phyloP scores from a whole-genome alignment of 768 basidiomycete genomes.

The Boletus bicolor region DNA sequence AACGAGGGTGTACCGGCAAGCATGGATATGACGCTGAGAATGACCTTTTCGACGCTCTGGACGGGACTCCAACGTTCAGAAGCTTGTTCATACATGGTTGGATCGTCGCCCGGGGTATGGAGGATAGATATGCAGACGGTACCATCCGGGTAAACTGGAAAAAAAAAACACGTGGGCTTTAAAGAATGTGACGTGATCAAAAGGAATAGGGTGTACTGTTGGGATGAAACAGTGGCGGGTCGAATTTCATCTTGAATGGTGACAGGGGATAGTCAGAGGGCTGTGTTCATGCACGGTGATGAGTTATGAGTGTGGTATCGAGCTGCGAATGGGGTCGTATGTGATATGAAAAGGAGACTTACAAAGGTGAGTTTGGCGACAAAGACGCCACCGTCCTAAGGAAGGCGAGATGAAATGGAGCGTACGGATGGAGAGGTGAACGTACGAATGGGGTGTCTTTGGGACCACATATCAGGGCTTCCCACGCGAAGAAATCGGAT shows the following conservation, averaged over 20 bases:
- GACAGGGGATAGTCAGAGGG: constrained; percentile 94
- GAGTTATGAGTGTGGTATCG: no score
- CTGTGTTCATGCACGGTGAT: constrained; percentile 23
- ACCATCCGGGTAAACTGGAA: constrained; percentile 88
- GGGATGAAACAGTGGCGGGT: constrained; percentile 95
- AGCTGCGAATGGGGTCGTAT: no score
- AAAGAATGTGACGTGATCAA: no score
- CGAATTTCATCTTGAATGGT: constrained; percentile 99
- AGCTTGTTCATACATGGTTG: constrained; percentile 90
- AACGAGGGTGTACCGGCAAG: constrained; percentile 65
- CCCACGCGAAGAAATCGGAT: constrained; percentile 94
- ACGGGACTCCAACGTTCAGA: constrained; percentile 99
- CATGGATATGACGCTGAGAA: constrained; percentile 96
- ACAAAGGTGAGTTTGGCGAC: constrained; percentile 91
- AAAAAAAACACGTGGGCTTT: background rate
- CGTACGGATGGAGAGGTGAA: no score
- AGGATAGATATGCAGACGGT: constrained; percentile 98
- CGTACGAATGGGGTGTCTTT: constrained; percentile 90
- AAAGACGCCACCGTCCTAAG: constrained; percentile 91
- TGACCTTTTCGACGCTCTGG: constrained; percentile 95
- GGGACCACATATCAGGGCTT: constrained; percentile 89
- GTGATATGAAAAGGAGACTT: constrained; percentile 27
- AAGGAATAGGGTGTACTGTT: constrained; percentile 57
- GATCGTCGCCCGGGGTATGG: constrained; percentile 90
- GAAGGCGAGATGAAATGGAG: no score